Conservation (phyloP, 306 rosid species). For the Medicago ruthenica region DNA sequence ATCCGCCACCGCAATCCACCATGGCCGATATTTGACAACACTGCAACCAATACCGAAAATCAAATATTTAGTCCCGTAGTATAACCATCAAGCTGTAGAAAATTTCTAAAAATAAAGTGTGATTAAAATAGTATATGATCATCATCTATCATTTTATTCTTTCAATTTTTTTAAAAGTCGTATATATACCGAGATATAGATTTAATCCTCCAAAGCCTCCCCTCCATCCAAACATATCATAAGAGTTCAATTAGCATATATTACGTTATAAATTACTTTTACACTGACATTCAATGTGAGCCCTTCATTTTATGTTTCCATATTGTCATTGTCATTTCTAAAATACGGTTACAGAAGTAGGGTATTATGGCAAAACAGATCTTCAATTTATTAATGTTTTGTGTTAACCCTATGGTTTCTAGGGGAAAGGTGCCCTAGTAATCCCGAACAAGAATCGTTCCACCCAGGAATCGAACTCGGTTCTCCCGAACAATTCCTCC, state of each 20-base stretch:
- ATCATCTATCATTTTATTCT: not conserved
- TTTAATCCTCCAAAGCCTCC: not conserved
- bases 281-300: not conserved
- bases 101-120: not conserved
- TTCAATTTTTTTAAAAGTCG: not conserved
- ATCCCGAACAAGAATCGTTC: too few species aligned
- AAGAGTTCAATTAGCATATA: not conserved
- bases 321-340: not conserved
- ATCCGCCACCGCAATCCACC: too few species aligned
- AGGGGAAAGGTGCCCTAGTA: too few species aligned
- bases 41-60: not conserved
- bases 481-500: too few species aligned
- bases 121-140: not conserved
- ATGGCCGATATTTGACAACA: too few species aligned
- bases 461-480: too few species aligned
- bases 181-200: not conserved
- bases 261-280: not conserved
- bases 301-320: not conserved
- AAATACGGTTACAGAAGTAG: not conserved
- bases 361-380: not conserved
- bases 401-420: too few species aligned
- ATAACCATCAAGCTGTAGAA: not conserved
- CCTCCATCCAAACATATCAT: not conserved
- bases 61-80: conserved; percentile 1
- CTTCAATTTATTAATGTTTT: not conserved